Base-by-base conservation (phyloP, 257 asterid genomes). In the Eustoma russellianum region DNA sequence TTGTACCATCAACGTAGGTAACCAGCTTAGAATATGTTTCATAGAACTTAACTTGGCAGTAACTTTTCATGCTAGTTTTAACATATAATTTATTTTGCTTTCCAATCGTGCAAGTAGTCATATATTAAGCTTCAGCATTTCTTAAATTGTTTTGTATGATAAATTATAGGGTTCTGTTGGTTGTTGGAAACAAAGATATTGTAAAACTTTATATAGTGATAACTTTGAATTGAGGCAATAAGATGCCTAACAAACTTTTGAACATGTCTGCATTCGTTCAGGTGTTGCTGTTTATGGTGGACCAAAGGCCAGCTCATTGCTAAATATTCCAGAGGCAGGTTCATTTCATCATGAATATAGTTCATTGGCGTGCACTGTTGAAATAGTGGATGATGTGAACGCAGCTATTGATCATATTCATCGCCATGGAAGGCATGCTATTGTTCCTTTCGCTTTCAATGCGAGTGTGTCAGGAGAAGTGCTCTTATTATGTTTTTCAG, bases 331-430 rank as follows among this genome's bases (percentile, higher is more conserved):
- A 16, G 83, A 79, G 71, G 87, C 97, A 59, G 62, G 30, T 41
- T 74, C 96, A 13, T 73, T 91, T 59, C 96, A 91, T 77, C 95
- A 91, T 51, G 98, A 91, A 74, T 91, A 91, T 59, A 70, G 95
- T 74, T 83, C 98, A 49, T 86, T 84, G 24, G 92, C 96, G 69
- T 91, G 95, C 71, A 82, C 98, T 48, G 70, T 91, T 58, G 98
- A 91, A 75, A 72, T 91, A 66, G 96, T 91, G 79, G 81, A 84
- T 72, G 96, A 91, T 58, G 98, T 91, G 62, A 64, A 82, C 68
- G 83, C 83, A 65, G 96, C 95, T 66, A 82, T 91, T 74, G 95
- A 87, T 64, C 95, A 91, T 66, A 84, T 87, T 69, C 95, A 82
- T 70, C 79, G 62, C 52, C 83, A 91, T 53, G 98, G 96, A 62